These are phyloP conservation scores for Ophiocordyceps robertsii DNA, from an alignment of 2,329 filamentous ascomycete species.

Conservation along the genomic window DNA sequence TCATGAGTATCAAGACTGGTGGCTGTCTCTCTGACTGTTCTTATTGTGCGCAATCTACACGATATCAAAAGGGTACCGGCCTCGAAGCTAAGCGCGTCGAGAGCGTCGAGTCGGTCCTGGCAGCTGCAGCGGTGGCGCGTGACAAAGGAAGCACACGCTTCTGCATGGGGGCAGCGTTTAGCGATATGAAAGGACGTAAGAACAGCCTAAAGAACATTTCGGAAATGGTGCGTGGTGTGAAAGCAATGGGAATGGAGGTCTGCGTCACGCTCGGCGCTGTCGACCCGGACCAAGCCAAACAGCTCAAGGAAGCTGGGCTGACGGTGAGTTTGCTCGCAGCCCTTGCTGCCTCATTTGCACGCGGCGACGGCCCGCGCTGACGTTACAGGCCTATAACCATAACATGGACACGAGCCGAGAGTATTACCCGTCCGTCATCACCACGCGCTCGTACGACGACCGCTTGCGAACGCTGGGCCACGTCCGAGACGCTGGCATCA, in stretches of 20 bases:
- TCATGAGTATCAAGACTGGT: constrained; percentile 95
- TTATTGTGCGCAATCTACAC: constrained; percentile 82
- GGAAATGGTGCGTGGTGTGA: constrained; percentile 72
- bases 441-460: constrained; percentile 78
- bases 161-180: constrained; percentile 91
- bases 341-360: too few species aligned
- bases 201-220: constrained; percentile 73
- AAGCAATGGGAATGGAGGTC: constrained; percentile 73
- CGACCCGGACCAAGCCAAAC: constrained; percentile 63
- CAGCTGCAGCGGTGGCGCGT: constrained; percentile 63
- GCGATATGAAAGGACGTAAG: constrained; percentile 86
- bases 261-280: constrained; percentile 96
- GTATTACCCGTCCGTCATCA: constrained; percentile 78
- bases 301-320: constrained; percentile 70
- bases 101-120: constrained; percentile 67
- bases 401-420: constrained; percentile 85
- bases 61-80: constrained; percentile 63
- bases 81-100: constrained; percentile 70
- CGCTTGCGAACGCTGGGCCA: constrained; percentile 65
- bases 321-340: constrained; percentile 38
- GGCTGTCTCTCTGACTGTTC: constrained; percentile 88
- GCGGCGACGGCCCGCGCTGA: too few species aligned
- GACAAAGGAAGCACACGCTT: constrained; percentile 80
- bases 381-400: constrained; percentile 55
- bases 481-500: constrained; percentile 75